Base-by-base conservation (phyloP, 148 eudicot genomes). In the Chenopodium album region DNA sequence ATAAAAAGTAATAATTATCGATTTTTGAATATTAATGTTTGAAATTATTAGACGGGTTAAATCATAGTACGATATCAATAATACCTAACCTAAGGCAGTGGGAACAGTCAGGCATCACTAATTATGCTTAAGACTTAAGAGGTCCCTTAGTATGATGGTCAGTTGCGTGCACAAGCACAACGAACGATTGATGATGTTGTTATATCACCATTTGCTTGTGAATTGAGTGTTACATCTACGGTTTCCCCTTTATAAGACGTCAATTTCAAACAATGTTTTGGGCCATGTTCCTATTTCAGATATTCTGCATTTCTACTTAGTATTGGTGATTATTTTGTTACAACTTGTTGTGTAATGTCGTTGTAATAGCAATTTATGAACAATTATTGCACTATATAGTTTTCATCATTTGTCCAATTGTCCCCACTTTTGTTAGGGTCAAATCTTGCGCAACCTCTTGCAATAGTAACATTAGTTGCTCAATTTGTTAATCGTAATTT, bases 221-320 rank as follows among this genome's bases (percentile, higher is more conserved):
- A 80, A 62, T 72, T 56, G 82, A 72, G 46, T 44, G 71, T 32
- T 26, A 80, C 77, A 46, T 73, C 6, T 73, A 34, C 76, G 82
- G 82, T 73, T 73, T 23, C 44, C 1, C 63, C 5, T 12, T 59
- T 80, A 2, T 41, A 9, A 60, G 47, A 37, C 48, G 71, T 72
- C 76, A 7, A 13, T 56, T 7, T 56, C 68, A 60, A 37, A 26
- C 34, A 59, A 68, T 4, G 32, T 65, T 79, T 14, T 68, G 62
- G 52, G 69, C 82, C 68, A 71, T 71, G 68, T 76, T 50, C 12
- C 23, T 54, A 29, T 10, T 70, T 31, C 44, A 54, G 22, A 56
- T 34, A 9, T 56, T 1, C 41, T 71, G 8, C 2, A 56, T 26
- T 56, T 1, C 41, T 71, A 14, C 2, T 71, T 26, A 16, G 44